These are phyloP conservation scores for Pythium coloratum DNA, from an alignment of 352 stramenopile genomes.

Conservation along the genomic window DNA sequence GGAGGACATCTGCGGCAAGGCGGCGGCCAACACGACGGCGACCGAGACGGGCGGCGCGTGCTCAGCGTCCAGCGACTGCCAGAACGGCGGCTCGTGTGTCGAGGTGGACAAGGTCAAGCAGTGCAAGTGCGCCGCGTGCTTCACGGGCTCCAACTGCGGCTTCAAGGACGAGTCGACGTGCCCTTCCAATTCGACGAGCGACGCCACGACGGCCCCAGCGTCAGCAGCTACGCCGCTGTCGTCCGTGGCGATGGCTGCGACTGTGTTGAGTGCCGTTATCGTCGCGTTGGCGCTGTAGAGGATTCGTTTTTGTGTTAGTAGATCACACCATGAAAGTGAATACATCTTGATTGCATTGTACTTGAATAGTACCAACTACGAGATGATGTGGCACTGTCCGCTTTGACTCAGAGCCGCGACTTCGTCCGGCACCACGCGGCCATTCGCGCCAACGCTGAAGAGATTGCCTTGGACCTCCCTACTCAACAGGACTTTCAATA, in stretches of 20 bases:
- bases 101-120: constrained; percentile 61
- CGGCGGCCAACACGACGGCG: constrained; percentile 38
- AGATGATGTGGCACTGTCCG: constrained; percentile 37
- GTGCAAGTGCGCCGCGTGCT: constrained; percentile 78
- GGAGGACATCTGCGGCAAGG: constrained; percentile 74
- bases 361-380: neutral
- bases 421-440: constrained; percentile 35
- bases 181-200: constrained; percentile 1
- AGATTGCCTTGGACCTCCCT: constrained; percentile 59
- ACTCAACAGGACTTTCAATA: neutral
- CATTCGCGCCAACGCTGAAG: constrained; percentile 37
- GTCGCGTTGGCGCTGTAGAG: neutral
- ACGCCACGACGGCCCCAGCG: constrained; percentile 3
- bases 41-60: constrained; percentile 45
- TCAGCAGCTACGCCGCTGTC: constrained; percentile 8
- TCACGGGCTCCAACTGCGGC: constrained; percentile 73
- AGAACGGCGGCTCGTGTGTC: constrained; percentile 72
- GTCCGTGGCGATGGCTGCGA: neutral
- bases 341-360: neutral
- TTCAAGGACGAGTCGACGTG: constrained; percentile 53
- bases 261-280: neutral
- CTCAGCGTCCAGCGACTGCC: constrained; percentile 57
- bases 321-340: neutral
- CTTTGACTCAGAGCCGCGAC: constrained; percentile 48
- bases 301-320: neutral